Conservation (phyloP, 495 filamentous ascomycete genomes). For the Neurospora sp. region DNA sequence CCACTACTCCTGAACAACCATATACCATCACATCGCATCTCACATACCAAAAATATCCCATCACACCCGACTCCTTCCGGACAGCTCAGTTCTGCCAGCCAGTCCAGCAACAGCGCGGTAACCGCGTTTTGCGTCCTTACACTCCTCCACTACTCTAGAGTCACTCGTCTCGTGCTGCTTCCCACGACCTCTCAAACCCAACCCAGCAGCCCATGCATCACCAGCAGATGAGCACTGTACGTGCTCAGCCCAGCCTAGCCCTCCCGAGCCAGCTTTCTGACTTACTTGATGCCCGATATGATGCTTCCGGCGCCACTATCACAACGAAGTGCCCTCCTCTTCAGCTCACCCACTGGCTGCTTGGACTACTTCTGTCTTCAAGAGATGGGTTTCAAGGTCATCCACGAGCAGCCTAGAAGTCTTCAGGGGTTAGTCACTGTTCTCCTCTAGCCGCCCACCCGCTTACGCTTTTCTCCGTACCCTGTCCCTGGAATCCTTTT, state of each 20-base stretch:
- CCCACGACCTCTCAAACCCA: background rate
- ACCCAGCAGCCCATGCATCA: background rate
- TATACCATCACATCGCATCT: background rate
- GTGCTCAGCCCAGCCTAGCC: background rate
- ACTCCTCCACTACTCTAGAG: no score
- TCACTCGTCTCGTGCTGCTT: background rate
- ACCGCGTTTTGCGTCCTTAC: background rate
- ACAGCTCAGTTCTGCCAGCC: background rate
- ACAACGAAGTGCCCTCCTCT: background rate
- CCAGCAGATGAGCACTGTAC: background rate
- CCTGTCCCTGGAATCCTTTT: background rate
- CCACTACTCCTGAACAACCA: background rate
- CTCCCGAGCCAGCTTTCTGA: background rate
- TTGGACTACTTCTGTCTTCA: background rate
- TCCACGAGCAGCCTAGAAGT: background rate
- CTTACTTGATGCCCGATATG: background rate
- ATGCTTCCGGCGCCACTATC: background rate
- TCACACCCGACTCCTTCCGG: background rate
- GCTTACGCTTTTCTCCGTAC: background rate
- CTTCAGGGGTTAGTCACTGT: background rate
- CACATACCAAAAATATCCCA: background rate
- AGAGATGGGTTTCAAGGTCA: background rate
- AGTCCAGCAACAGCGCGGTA: background rate
- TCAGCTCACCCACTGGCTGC: background rate
- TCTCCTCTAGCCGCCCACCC: background rate